Conservation (phyloP, 202 grass and related monocot genomes). For the Eragrostis tef region DNA sequence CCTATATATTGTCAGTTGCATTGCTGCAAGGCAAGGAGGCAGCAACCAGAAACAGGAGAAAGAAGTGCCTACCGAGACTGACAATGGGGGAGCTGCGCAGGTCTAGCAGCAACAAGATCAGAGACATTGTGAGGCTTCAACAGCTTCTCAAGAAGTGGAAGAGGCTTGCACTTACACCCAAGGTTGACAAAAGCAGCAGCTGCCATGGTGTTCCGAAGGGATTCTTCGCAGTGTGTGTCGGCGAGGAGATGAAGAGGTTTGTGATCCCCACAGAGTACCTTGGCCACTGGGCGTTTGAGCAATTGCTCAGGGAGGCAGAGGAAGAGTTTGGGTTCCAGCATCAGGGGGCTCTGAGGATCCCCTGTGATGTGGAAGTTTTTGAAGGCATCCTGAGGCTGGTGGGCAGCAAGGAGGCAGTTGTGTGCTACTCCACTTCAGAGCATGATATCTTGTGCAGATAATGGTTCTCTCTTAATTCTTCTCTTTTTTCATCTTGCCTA, state of each 20-base stretch:
- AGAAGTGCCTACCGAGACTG: neutral
- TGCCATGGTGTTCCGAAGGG: conserved; percentile 53
- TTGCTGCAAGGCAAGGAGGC: conserved; percentile 32
- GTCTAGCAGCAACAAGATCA: conserved; percentile 70
- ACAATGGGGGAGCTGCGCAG: conserved; percentile 52
- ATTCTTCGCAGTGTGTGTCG: conserved; percentile 71
- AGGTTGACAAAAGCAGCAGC: conserved; percentile 38
- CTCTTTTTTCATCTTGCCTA: neutral
- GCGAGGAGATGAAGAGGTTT: conserved; percentile 75
- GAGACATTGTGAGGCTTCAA: conserved; percentile 69
- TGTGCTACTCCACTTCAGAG: conserved; percentile 53
- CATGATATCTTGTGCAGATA: conserved; percentile 51
- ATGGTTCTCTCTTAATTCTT: neutral
- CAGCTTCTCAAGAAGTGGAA: conserved; percentile 88
- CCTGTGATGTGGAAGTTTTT: conserved; percentile 65
- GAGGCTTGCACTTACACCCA: conserved; percentile 57
- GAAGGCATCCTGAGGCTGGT: conserved; percentile 64
- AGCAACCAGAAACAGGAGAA: conserved; percentile 16
- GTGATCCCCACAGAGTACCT: conserved; percentile 80
- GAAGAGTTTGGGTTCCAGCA: conserved; percentile 86
- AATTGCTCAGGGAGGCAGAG: conserved; percentile 71
- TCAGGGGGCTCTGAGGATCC: conserved; percentile 73
- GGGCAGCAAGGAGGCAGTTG: conserved; percentile 52
- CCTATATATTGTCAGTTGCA: conserved; percentile 56
- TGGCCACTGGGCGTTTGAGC: conserved; percentile 65